Evolutionary conservation across 371 early-diverging fungal species (phyloP).

Genomic region (Mortierella sp.): DNA sequence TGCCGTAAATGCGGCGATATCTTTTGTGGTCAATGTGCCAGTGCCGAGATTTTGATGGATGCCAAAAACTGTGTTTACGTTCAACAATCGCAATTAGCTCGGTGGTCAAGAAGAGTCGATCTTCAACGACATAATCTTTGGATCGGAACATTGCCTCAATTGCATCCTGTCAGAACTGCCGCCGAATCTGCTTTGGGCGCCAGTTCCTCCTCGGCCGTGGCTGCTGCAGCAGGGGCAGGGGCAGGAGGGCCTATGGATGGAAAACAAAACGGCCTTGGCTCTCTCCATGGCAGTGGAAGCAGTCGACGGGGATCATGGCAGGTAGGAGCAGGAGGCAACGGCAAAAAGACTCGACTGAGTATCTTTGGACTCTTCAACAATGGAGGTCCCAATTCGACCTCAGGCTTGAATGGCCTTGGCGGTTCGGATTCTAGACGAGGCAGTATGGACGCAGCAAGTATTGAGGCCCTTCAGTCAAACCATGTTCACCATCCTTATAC

Average conservation of each 20-base stretch:
- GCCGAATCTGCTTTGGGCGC: conserved; percentile 29
- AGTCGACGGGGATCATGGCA: conserved; percentile 44
- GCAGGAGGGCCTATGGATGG: conserved; percentile 18
- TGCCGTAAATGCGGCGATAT: conserved; percentile 50
- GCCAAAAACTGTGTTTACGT: conserved; percentile 53
- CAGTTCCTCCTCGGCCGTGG: not conserved
- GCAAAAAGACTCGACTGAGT: conserved; percentile 36
- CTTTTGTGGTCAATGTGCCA: conserved; percentile 46
- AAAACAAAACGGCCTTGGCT: not conserved
- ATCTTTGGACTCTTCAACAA: conserved; percentile 40
- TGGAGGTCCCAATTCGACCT: conserved; percentile 4
- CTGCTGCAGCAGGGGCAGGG: conserved; percentile 3
- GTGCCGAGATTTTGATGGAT: conserved; percentile 52
- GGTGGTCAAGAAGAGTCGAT: conserved; percentile 45
- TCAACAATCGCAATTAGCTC: conserved; percentile 46
- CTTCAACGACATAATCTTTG: conserved; percentile 38
- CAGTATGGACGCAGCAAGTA: conserved; percentile 22
- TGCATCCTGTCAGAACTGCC: conserved; percentile 47
- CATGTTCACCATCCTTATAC: not conserved
- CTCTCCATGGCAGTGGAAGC: conserved; percentile 22
- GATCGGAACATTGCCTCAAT: conserved; percentile 49
- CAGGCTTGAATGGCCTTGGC: not conserved
- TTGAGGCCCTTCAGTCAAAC: conserved; percentile 5
- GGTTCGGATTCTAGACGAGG: conserved; percentile 33
- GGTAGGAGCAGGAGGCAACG: conserved; percentile 16